Conservation (phyloP, 176 grass and related monocot genomes). For the Zoysia pacifica region DNA sequence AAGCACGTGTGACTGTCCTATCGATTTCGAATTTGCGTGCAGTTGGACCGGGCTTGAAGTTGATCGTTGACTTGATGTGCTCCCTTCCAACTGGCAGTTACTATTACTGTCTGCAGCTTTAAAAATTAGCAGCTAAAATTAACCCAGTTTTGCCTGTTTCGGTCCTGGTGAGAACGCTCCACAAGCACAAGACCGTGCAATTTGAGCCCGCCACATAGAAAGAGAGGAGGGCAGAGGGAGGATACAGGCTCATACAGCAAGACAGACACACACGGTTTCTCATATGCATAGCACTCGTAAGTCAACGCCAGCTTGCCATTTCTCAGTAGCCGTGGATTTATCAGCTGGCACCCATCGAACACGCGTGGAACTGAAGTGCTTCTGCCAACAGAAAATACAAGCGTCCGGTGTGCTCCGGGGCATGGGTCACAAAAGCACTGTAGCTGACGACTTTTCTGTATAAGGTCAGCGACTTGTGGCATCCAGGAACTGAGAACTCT, state of each 20-base stretch:
- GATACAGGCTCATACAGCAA: not conserved
- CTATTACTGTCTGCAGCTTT: too few species aligned
- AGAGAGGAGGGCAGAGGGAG: not conserved
- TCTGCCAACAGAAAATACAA: not conserved
- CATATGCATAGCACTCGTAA: not conserved
- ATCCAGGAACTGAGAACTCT: not conserved
- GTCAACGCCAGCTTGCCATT: conserved; percentile 25
- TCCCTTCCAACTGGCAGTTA: not conserved
- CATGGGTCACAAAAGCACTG: not conserved
- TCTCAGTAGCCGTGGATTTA: not conserved
- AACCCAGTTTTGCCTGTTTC: not conserved
- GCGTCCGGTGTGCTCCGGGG: not conserved
- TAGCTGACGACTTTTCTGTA: not conserved
- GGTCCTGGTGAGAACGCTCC: not conserved
- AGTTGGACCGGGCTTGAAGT: not conserved
- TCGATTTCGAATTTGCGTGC: not conserved
- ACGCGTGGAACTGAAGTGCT: not conserved
- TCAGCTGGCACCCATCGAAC: not conserved
- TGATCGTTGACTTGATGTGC: not conserved
- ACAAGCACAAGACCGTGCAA: not conserved
- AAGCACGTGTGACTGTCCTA: not conserved
- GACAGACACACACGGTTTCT: not conserved
- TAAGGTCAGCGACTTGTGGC: not conserved
- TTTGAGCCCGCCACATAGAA: not conserved
- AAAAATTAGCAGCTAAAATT: not conserved